Base-by-base conservation (phyloP, 2,329 filamentous ascomycete genomes). In the Thelonectria discophora region DNA sequence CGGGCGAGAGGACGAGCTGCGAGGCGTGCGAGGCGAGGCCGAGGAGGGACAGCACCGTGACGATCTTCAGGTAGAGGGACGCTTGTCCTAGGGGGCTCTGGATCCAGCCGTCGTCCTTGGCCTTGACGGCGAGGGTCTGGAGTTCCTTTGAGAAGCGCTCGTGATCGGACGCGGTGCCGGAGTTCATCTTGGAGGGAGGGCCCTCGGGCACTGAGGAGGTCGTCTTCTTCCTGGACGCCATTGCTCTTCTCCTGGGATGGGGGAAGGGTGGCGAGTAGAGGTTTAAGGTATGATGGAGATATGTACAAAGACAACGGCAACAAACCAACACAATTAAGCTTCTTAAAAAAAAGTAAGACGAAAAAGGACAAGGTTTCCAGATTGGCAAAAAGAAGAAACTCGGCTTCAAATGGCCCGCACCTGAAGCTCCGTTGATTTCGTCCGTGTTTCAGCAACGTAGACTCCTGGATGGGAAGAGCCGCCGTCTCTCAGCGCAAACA, bases 1-100 rank as follows among this genome's bases (percentile, higher is more conserved):
- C 90, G 2, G 95, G 95, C 18, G 93, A 91, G 34, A 98, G 82
- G 40, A 86, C 89, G 64, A 93, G 82, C 73, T 92, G 87, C 1
- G 91, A 94, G 60, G 90, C 85, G 64, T 88, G 87, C 48, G 90
- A 89, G 62, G 85, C 88, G 43, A 89, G 74, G 46, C 88, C 91
- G 46, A 78, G 67, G 32, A 79, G 65, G 37, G 55, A 61, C 11
- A 80, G 66, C 17, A 79, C 66, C 32, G 73, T 46, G 27, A 68
- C 46, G 10, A 69, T 67, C 63, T 68, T 65, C 34, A 76, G 69
- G 62, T 83, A 83, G 60, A 82, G 66, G 50, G 74, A 65, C 30
- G 70, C 66, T 64, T 84, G 82, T 15, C 76, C 73, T 10, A 66
- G 53, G 13, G 74, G 58, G 63, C 75, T 76, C 24, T 74, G 78